Percentiles rank a stretch among this genome's conserved stretches.
phyloP scores from a whole-genome alignment of 1,139 yeast genomes.

The Geotrichum carabidarum region DNA sequence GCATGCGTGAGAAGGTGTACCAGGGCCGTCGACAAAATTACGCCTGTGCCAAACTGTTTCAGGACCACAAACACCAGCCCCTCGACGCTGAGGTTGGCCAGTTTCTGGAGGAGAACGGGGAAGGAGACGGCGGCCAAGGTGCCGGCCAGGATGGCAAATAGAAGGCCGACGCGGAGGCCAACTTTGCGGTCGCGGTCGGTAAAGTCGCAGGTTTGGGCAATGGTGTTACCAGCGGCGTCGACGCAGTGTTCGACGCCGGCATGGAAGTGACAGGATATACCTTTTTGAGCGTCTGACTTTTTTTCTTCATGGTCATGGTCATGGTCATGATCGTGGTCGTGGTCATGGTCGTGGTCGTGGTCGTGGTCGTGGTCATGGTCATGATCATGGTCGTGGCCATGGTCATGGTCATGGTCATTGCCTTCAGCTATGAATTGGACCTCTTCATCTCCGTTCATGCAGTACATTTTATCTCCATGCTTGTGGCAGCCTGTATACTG shows the following conservation, averaged over 20 bases:
- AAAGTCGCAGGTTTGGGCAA: constrained; percentile 19
- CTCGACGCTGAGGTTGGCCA: constrained; percentile 31
- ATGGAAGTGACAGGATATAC: constrained; percentile 38
- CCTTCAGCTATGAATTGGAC: constrained; percentile 2
- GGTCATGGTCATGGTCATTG: not conserved
- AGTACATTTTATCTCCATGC: constrained; percentile 3
- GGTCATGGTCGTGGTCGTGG: too few relatives aligned
- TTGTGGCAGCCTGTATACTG: constrained; percentile 12
- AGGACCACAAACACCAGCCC: constrained; percentile 27
- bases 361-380: too few relatives aligned
- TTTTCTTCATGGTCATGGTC: too few relatives aligned
- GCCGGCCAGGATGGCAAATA: constrained; percentile 37
- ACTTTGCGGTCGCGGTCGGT: constrained; percentile 35
- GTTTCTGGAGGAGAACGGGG: constrained; percentile 29
- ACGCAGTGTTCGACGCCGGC: constrained; percentile 44
- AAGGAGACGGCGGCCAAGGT: constrained; percentile 36
- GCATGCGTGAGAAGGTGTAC: constrained; percentile 82
- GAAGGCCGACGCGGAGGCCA: constrained; percentile 34
- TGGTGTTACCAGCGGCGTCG: constrained; percentile 25
- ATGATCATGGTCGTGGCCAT: not conserved
- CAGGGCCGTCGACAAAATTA: constrained; percentile 82
- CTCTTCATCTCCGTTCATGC: constrained; percentile 11
- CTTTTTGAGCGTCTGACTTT: not conserved
- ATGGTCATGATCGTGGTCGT: too few relatives aligned
- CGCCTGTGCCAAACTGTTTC: constrained; percentile 76